Evolutionary conservation across 495 filamentous ascomycete genomes (phyloP), one percentile per base, ranked within the genome.

Genomic region (Penicillium psychrofluorescens): DNA sequence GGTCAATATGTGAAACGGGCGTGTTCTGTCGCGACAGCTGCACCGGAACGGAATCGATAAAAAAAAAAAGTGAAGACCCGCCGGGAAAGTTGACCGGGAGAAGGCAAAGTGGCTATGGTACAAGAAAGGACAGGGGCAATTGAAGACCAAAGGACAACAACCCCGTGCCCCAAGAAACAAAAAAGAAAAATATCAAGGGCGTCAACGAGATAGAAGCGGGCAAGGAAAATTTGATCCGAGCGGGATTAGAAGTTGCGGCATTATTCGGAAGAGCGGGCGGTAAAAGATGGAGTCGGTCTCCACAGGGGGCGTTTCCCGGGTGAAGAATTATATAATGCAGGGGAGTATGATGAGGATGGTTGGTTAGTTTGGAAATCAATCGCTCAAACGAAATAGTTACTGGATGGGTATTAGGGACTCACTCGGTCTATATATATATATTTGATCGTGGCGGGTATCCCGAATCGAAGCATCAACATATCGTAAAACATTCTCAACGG

Each of bases 171-270:
- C 53, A 54, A 50, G 54, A 51, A 51, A 48, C 47, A 53, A 56
- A 47, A 53, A 50, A 54, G 50, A 56, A 60, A 49, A 58, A 58
- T 44, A 52, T 52, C 42, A 34, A 43, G 41, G 48, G 41, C 45
- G 28, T 43, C 50, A 56, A 48, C 45, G 45, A 50, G 45, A 9
- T 11, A 34, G 7, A 47, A 36, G 29, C 45, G 44, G 38, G 16
- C 14, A 52, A 62, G 61, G 64, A 63, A 70, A 70, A 70, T 67
- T 67, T 68, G 67, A 60, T 59, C 61, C 58, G 64, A 22, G 22
- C 22, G 22, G 22, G 22, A 22, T 22, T 22, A 4, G 22, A 22
- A 22, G 22, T 22, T 22, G 22, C 22, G 22, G 22, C 22, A 22
- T 22, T 22, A 22, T 22, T 22, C 68, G 68, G 68, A 65, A 66